These are phyloP conservation scores for Pseudocercospora eumusae DNA, from an alignment of 2,329 filamentous ascomycete genomes.

Conservation along the genomic window DNA sequence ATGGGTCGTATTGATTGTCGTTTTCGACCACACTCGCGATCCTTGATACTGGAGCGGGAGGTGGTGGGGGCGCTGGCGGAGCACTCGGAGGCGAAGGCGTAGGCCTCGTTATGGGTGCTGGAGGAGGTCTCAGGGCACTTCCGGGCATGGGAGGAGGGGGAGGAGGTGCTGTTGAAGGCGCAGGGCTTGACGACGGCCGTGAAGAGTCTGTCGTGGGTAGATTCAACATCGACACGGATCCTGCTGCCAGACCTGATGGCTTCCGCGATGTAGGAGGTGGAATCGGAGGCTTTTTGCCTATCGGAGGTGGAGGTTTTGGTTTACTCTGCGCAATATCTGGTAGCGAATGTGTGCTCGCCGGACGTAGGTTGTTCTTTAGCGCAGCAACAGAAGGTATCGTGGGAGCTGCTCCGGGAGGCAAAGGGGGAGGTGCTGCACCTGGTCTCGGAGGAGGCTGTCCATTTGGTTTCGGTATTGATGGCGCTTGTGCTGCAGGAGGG, in stretches of 20 bases:
- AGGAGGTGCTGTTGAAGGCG: constrained; percentile 57
- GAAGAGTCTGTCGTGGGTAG: constrained; percentile 38
- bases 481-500: constrained; percentile 53
- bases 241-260: constrained; percentile 51
- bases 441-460: constrained; percentile 44
- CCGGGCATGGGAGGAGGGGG: constrained; percentile 44
- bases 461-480: constrained; percentile 31
- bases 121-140: constrained; percentile 43
- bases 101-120: constrained; percentile 25
- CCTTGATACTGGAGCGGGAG: constrained; percentile 20
- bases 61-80: constrained; percentile 48
- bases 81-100: constrained; percentile 47
- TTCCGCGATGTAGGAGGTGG: constrained; percentile 60
- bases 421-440: constrained; percentile 54
- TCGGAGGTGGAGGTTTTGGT: constrained; percentile 71
- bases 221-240: constrained; percentile 37
- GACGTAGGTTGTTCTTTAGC: constrained; percentile 51
- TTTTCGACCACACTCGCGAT: constrained; percentile 23
- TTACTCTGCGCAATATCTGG: constrained; percentile 54
- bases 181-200: constrained; percentile 60
- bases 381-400: constrained; percentile 49
- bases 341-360: constrained; percentile 60
- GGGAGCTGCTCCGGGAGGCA: constrained; percentile 56
- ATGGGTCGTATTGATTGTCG: constrained; percentile 30
- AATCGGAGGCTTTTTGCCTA: constrained; percentile 71